Evolutionary conservation across 2,329 filamentous ascomycete genomes (phyloP).

Genomic region (Trichoderma koningiopsis): DNA sequence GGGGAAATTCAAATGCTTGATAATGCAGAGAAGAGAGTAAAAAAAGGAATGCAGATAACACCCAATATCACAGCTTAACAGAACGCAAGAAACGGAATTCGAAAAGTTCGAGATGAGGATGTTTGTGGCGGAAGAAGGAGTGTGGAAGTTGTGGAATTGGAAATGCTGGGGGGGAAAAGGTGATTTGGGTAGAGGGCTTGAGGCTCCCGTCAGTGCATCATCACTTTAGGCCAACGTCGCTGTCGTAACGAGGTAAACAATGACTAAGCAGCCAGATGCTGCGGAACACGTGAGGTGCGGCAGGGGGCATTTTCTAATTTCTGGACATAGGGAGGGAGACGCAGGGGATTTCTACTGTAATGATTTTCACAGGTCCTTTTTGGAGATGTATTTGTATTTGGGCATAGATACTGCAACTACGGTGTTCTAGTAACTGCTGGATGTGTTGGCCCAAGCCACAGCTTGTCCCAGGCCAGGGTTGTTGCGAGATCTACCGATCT

Average conservation of each 20-base stretch:
- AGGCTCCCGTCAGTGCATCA: constrained; percentile 23
- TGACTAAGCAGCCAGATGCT: constrained; percentile 21
- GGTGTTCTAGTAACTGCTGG: constrained; percentile 8
- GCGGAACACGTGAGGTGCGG: constrained; percentile 18
- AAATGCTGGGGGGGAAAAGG: neutral
- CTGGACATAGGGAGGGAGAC: neutral
- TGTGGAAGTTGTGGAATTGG: neutral
- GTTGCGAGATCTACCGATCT: constrained; percentile 20
- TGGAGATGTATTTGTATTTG: neutral
- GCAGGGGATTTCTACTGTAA: neutral
- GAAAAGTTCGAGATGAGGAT: neutral
- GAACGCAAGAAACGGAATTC: neutral
- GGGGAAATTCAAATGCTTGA: constrained; percentile 2
- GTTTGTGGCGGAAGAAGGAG: neutral
- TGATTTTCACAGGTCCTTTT: neutral
- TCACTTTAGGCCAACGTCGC: constrained; percentile 20
- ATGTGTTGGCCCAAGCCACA: constrained; percentile 21
- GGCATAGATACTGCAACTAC: neutral
- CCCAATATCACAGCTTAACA: neutral
- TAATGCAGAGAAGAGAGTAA: neutral
- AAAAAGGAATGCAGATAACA: neutral
- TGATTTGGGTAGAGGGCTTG: constrained; percentile 2
- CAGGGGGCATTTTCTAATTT: neutral
- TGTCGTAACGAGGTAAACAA: constrained; percentile 19
- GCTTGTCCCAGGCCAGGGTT: constrained; percentile 8